Percentiles rank a stretch among this genome's conserved stretches.
Evolutionary conservation across 202 grass and related monocot genomes (phyloP).

Genomic region (Digitaria exilis): DNA sequence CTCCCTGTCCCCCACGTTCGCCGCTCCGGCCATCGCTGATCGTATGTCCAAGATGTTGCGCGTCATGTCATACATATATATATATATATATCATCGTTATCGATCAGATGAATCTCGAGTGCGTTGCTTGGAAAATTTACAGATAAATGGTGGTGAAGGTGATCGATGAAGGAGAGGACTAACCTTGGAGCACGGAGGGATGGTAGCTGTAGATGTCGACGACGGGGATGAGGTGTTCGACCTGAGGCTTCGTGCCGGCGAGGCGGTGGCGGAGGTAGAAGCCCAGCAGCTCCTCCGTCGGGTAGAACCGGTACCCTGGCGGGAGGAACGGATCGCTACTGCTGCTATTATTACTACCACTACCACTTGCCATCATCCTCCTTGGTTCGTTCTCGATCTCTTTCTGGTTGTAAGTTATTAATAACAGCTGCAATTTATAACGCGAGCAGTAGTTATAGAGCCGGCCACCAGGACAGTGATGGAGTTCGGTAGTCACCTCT

Average conservation of each 20-base stretch:
- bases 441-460: no score
- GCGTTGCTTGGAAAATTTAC: no score
- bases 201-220: constrained; percentile 69
- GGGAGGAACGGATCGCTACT: neutral
- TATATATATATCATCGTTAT: no score
- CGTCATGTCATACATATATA: no score
- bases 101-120: no score
- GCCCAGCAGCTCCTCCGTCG: constrained; percentile 76
- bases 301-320: constrained; percentile 79
- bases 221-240: constrained; percentile 66
- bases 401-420: neutral
- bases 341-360: neutral
- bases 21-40: constrained; percentile 48
- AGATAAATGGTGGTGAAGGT: no score
- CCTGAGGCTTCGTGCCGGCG: constrained; percentile 26
- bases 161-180: no score
- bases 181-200: constrained; percentile 59
- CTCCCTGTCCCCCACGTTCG: constrained; percentile 57
- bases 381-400: neutral
- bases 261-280: constrained; percentile 80
- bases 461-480: no score
- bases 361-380: no score
- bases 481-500: no score
- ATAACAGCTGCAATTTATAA: no score
- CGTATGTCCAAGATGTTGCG: no score